Conservation (phyloP, 352 stramenopile genomes). For the Globisporangium solare region DNA sequence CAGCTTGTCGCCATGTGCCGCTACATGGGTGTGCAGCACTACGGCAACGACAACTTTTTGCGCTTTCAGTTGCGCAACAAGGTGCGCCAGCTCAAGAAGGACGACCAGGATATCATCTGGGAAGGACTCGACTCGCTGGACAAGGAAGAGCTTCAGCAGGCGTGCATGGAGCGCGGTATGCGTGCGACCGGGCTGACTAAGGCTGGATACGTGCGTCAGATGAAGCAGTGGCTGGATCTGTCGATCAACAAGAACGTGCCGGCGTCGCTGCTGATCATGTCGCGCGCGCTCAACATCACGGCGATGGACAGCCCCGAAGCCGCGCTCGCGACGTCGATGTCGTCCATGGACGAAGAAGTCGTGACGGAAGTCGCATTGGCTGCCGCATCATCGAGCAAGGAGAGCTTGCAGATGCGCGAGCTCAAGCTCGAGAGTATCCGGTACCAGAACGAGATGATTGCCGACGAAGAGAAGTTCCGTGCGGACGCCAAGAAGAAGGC, state of each 20-base stretch:
- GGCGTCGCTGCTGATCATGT: constrained; percentile 98
- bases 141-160: constrained; percentile 96
- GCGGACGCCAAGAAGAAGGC: constrained; percentile 77
- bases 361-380: constrained; percentile 83
- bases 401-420: constrained; percentile 70
- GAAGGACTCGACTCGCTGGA: constrained; percentile 97
- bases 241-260: constrained; percentile 98
- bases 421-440: constrained; percentile 90
- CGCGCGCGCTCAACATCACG: constrained; percentile 95
- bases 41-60: constrained; percentile 95
- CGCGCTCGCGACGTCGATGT: constrained; percentile 85
- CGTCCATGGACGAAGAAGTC: constrained; percentile 84
- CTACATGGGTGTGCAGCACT: constrained; percentile 97
- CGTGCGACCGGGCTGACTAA: constrained; percentile 95
- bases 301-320: constrained; percentile 76
- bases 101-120: constrained; percentile 98
- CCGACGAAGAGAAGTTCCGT: constrained; percentile 89
- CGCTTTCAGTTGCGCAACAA: constrained; percentile 93
- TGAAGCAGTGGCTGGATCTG: constrained; percentile 97
- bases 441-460: constrained; percentile 96
- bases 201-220: constrained; percentile 92
- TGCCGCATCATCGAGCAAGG: constrained; percentile 62
- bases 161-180: constrained; percentile 98
- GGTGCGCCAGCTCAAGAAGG: constrained; percentile 94
- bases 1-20: constrained; percentile 97